These are phyloP conservation scores for Trichosporon faecale DNA, from an alignment of 1,284 basidiomycete species.

Conservation along the genomic window DNA sequence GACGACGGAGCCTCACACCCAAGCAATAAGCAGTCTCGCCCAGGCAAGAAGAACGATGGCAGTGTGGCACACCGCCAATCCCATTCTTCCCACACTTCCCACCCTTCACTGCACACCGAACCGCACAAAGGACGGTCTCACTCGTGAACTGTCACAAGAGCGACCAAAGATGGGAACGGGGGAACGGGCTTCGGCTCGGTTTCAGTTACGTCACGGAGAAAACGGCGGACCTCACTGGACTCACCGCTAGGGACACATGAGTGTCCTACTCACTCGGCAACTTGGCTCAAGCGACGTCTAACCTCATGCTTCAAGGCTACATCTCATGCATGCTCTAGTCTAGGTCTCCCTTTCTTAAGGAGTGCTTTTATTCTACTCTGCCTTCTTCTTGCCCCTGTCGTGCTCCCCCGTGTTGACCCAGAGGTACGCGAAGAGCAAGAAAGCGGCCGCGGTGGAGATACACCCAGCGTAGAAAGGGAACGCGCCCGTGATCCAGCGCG, in stretches of 20 bases:
- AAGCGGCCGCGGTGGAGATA: slow-evolving; percentile 76
- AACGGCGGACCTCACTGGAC: background rate
- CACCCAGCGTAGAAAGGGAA: slow-evolving; percentile 93
- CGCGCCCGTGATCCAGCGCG: slow-evolving; percentile 86
- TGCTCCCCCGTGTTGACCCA: slow-evolving; percentile 70
- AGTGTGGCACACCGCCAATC: too few species aligned
- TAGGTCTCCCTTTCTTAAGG: background rate
- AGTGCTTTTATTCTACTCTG: slow-evolving; percentile 30
- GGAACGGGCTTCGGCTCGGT: background rate
- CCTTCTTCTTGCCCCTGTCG: slow-evolving; percentile 50
- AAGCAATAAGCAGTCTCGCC: too few species aligned
- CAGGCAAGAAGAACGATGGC: too few species aligned
- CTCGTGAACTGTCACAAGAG: too few species aligned
- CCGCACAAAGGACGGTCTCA: too few species aligned
- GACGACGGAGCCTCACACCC: too few species aligned
- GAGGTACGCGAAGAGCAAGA: slow-evolving; percentile 74
- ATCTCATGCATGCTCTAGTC: background rate
- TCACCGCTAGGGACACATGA: background rate
- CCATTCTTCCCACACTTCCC: too few species aligned
- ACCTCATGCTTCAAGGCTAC: background rate
- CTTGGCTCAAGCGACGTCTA: too few species aligned
- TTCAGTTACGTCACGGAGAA: slow-evolving; percentile 4
- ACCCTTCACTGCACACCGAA: too few species aligned
- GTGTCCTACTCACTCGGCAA: too few species aligned
- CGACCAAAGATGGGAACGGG: background rate